Conservation (phyloP, 345 rosid genomes). For the Nasturtium officinale region DNA sequence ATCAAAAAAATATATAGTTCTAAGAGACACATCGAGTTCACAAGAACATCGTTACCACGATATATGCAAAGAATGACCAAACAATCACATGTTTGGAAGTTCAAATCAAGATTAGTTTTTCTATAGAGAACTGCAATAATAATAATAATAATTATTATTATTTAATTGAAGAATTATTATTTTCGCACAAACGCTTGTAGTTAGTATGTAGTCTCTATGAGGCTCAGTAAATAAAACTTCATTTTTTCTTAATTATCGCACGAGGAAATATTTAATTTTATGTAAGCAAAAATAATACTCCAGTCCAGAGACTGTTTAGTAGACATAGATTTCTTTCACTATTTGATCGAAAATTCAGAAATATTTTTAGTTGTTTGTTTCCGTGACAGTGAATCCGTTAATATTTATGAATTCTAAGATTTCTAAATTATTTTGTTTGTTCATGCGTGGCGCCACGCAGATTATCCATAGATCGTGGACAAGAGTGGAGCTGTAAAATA, state of each 20-base stretch:
- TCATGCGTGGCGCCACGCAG: slow-evolving; percentile 22
- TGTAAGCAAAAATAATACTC: neutral
- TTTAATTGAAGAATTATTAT: slow-evolving; percentile 2
- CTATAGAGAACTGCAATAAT: neutral
- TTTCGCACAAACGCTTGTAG: neutral
- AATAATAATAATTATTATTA: too few relatives aligned
- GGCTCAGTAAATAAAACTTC: too few relatives aligned
- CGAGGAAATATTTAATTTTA: neutral
- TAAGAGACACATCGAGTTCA: neutral
- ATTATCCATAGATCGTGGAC: slow-evolving; percentile 31
- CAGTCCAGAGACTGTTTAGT: neutral
- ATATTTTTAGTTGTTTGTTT: neutral
- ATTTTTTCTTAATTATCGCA: neutral
- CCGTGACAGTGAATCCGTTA: slow-evolving; percentile 15
- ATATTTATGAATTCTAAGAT: slow-evolving; percentile 1
- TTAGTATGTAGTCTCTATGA: too few relatives aligned
- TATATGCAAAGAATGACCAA: neutral
- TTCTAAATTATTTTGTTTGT: neutral
- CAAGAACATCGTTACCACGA: too few relatives aligned
- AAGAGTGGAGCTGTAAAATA: slow-evolving; percentile 35
- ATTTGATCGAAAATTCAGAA: slow-evolving; percentile 1
- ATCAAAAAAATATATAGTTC: neutral
- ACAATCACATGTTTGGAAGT: neutral
- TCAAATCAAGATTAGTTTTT: neutral
- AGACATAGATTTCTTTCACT: neutral